Evolutionary conservation across 2,329 filamentous ascomycete species (phyloP).

Genomic region (Fusarium anguioides): DNA sequence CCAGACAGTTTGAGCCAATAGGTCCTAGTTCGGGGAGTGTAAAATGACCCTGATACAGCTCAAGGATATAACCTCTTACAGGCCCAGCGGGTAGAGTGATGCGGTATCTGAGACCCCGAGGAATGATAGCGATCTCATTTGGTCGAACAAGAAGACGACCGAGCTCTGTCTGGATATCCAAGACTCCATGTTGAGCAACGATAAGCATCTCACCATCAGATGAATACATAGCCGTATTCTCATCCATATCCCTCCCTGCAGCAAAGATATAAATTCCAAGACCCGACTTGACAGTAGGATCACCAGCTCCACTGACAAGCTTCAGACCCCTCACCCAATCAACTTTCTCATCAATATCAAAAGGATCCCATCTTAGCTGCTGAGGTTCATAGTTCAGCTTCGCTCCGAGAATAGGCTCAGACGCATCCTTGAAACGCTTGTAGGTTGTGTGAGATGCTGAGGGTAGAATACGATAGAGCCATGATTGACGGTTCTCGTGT

Average conservation of each 20-base stretch:
- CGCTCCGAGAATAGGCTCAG: conserved; percentile 34
- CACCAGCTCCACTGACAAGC: conserved; percentile 81
- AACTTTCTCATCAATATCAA: conserved; percentile 73
- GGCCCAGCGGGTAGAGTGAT: conserved; percentile 70
- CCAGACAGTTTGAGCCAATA: conserved; percentile 77
- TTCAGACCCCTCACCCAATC: conserved; percentile 70
- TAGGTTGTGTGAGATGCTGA: conserved; percentile 69
- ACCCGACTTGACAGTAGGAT: conserved; percentile 81
- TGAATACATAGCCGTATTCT: conserved; percentile 80
- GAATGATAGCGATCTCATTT: conserved; percentile 80
- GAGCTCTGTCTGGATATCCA: conserved; percentile 82
- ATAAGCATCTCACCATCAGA: conserved; percentile 84
- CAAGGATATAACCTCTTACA: conserved; percentile 78
- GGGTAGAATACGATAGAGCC: conserved; percentile 77
- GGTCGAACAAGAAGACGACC: conserved; percentile 79
- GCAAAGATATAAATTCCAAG: conserved; percentile 86
- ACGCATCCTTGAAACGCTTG: conserved; percentile 3
- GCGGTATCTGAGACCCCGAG: conserved; percentile 77
- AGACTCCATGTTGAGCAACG: conserved; percentile 76
- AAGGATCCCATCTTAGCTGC: conserved; percentile 84
- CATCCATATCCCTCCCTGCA: conserved; percentile 79
- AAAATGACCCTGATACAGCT: conserved; percentile 79
- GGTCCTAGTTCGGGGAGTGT: conserved; percentile 76
- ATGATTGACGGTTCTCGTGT: conserved; percentile 74
- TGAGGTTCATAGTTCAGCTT: conserved; percentile 66